Conservation (phyloP, 345 rosid species). For the Boechera divaricarpa region DNA sequence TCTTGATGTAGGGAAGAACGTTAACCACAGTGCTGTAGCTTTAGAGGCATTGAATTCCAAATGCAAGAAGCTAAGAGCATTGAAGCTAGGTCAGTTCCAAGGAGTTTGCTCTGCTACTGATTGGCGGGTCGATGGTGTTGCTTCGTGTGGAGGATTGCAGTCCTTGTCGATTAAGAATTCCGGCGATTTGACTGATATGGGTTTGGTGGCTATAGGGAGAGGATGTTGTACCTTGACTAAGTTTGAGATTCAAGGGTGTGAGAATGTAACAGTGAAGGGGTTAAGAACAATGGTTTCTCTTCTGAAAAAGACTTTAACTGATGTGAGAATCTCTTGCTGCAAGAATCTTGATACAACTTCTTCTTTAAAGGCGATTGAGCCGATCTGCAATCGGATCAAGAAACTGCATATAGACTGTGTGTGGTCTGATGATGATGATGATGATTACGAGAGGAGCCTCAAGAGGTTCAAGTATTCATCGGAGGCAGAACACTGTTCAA, state of each 20-base stretch:
- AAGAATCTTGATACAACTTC: slow-evolving; percentile 60
- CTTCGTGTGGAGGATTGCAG: slow-evolving; percentile 64
- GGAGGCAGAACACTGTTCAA: slow-evolving; percentile 38
- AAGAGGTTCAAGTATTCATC: slow-evolving; percentile 59
- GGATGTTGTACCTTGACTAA: slow-evolving; percentile 65
- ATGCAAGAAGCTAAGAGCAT: slow-evolving; percentile 58
- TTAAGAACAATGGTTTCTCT: slow-evolving; percentile 66
- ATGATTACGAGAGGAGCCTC: slow-evolving; percentile 42
- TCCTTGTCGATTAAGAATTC: slow-evolving; percentile 70
- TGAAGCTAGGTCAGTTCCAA: slow-evolving; percentile 76
- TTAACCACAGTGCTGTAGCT: slow-evolving; percentile 61
- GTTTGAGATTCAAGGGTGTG: slow-evolving; percentile 88
- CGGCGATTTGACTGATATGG: slow-evolving; percentile 77
- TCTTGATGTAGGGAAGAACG: slow-evolving; percentile 69
- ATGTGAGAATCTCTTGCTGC: slow-evolving; percentile 76
- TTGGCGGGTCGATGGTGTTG: slow-evolving; percentile 73
- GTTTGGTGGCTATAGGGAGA: slow-evolving; percentile 74
- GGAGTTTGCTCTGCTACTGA: slow-evolving; percentile 68
- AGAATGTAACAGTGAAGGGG: slow-evolving; percentile 70
- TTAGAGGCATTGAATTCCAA: slow-evolving; percentile 62
- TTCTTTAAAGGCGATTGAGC: slow-evolving; percentile 71
- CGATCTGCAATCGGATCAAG: slow-evolving; percentile 60
- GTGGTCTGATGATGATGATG: slow-evolving; percentile 55
- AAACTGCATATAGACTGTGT: slow-evolving; percentile 82
- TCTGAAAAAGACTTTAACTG: slow-evolving; percentile 54